Conservation (phyloP, 208 protist species). For the Jaenimonas drosophilae region DNA sequence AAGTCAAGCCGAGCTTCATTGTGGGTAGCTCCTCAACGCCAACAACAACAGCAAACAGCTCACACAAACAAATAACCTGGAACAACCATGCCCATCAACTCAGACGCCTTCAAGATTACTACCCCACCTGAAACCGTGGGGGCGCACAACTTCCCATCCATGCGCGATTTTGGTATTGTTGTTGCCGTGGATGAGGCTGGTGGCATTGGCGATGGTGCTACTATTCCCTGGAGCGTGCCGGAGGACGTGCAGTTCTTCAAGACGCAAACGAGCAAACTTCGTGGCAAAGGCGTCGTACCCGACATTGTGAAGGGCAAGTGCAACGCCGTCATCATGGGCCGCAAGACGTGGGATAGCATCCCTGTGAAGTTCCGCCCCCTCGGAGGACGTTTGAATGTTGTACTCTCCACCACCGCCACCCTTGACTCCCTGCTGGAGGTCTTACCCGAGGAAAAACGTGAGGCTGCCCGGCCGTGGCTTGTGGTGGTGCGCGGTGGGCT, state of each 20-base stretch:
- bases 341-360: slow-evolving; percentile 96
- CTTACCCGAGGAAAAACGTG: slow-evolving; percentile 38
- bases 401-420: slow-evolving; percentile 55
- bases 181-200: slow-evolving; percentile 57
- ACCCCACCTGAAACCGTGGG: slow-evolving; percentile 53
- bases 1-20: too few relatives aligned
- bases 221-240: slow-evolving; percentile 80
- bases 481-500: slow-evolving; percentile 53
- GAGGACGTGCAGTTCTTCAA: slow-evolving; percentile 87
- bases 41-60: too few relatives aligned
- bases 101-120: slow-evolving; percentile 46
- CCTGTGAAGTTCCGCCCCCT: slow-evolving; percentile 86
- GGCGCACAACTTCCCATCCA: slow-evolving; percentile 24
- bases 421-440: slow-evolving; percentile 27
- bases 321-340: slow-evolving; percentile 96
- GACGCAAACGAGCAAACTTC: slow-evolving; percentile 65
- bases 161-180: slow-evolving; percentile 65
- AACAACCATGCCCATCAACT: slow-evolving; percentile 7
- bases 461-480: slow-evolving; percentile 19
- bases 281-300: slow-evolving; percentile 36
- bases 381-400: slow-evolving; percentile 86
- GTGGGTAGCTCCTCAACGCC: too few relatives aligned
- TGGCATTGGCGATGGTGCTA: slow-evolving; percentile 74
- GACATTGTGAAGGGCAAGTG: slow-evolving; percentile 17
- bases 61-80: too few relatives aligned